Percentiles rank a stretch among this genome's conserved stretches.
Conservation (phyloP, 805 yeast genomes). For the Candida tibetensis region DNA sequence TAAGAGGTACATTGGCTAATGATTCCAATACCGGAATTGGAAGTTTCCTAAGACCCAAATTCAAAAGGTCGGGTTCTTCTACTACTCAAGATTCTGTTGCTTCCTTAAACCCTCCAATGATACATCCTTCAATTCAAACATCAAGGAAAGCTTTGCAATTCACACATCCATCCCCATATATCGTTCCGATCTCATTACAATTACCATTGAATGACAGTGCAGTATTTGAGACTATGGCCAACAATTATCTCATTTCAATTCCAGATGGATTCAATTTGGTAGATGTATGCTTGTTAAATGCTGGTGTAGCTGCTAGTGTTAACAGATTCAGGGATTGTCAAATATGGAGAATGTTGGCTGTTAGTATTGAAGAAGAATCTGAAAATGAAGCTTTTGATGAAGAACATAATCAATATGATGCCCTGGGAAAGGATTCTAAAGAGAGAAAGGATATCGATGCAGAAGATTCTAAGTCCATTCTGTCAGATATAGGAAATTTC, state of each 20-base stretch:
- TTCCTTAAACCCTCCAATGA: slow-evolving; percentile 17
- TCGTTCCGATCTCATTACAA: slow-evolving; percentile 43
- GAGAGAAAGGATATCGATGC: slow-evolving; percentile 5
- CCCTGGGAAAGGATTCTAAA: slow-evolving; percentile 1
- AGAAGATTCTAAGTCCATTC: slow-evolving; percentile 26
- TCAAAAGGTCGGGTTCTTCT: slow-evolving; percentile 33
- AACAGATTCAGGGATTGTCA: slow-evolving; percentile 54
- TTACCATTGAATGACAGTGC: slow-evolving; percentile 41
- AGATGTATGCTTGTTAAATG: slow-evolving; percentile 58
- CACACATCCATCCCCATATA: slow-evolving; percentile 30
- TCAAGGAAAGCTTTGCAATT: slow-evolving; percentile 9
- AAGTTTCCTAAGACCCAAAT: slow-evolving; percentile 22
- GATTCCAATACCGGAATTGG: slow-evolving; percentile 9
- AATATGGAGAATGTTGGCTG: slow-evolving; percentile 58
- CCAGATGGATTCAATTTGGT: slow-evolving; percentile 49
- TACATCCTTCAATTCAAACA: slow-evolving; percentile 7
- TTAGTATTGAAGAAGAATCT: slow-evolving; percentile 42
- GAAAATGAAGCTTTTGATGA: slow-evolving; percentile 6
- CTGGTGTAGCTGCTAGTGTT: slow-evolving; percentile 53
- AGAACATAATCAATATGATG: background rate
- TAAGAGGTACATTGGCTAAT: slow-evolving; percentile 7
- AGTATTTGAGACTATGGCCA: slow-evolving; percentile 47
- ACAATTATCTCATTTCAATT: slow-evolving; percentile 45
- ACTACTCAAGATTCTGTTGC: slow-evolving; percentile 32
- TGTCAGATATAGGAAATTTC: slow-evolving; percentile 38